A percentile compares a stretch with the other conserved stretches of the same genome.
Conservation (phyloP, 176 grass and related monocot species). For the Otatea glauca region DNA sequence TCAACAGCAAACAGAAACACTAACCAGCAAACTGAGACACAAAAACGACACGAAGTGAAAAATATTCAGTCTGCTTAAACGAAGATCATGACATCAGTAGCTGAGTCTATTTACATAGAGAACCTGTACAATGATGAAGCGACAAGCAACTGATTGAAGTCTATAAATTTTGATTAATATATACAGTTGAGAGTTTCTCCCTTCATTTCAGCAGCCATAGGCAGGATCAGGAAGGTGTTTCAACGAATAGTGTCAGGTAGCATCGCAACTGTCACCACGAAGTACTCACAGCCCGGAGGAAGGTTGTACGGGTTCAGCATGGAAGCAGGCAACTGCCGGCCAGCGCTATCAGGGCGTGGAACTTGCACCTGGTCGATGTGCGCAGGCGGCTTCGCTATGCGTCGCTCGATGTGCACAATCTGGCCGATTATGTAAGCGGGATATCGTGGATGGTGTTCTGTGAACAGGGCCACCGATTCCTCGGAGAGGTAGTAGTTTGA, state of each 20-base stretch:
- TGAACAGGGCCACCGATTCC: conserved; percentile 90
- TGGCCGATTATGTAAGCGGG: conserved; percentile 84
- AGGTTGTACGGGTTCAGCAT: conserved; percentile 70
- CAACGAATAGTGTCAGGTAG: conserved; percentile 67
- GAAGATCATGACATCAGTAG: conserved; percentile 41
- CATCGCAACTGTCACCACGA: conserved; percentile 93
- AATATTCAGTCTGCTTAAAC: conserved; percentile 57
- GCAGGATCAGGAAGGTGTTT: conserved; percentile 92
- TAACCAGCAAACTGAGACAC: too few species aligned
- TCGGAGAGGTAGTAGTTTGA: conserved; percentile 91
- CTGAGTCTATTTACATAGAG: conserved; percentile 51
- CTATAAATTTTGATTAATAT: conserved; percentile 53
- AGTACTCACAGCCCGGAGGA: conserved; percentile 79
- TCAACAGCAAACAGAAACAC: neutral
- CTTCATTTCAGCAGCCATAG: conserved; percentile 92
- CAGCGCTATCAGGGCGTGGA: conserved; percentile 28
- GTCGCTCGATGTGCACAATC: conserved; percentile 87
- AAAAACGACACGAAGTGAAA: conserved; percentile 20
- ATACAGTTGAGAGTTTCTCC: conserved; percentile 77
- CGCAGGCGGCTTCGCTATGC: conserved; percentile 22
- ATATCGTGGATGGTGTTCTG: conserved; percentile 56
- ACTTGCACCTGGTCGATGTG: conserved; percentile 40
- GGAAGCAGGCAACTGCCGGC: conserved; percentile 34
- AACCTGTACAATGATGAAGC: conserved; percentile 40
- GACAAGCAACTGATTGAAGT: conserved; percentile 26